Evolutionary conservation across 768 basidiomycete genomes (phyloP), one percentile per base, ranked within the genome.

Genomic region (Leccinum boreale): DNA sequence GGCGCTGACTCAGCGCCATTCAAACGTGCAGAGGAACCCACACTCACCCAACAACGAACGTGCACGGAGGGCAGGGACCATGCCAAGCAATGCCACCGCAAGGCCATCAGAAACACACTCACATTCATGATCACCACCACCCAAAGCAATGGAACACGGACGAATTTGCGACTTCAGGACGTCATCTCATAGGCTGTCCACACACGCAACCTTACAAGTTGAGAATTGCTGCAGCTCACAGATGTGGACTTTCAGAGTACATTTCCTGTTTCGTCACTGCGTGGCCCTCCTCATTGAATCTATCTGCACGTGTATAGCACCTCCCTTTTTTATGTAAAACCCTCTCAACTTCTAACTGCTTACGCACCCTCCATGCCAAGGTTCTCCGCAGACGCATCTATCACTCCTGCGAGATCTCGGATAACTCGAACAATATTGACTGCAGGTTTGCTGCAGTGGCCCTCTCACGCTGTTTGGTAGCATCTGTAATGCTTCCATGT

Each of bases 141-240:
- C 88, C 88, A 5, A 87, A 86, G 65, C 60, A 71, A 12, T 90
- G 89, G 89, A 80, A 79, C 0, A 77, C 85, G 0, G 71, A 78
- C 5, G 80, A 90, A 56, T 74, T 90, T 12, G 70, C 78, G 5
- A 65, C 72, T 2, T 87, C 31, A 62, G 74, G 26, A 71, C 76
- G 1, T 77, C 80, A 73, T 74, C 6, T 74, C 71, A 50, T 51
- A 35, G 82, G 79, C 55, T 64, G 77, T 88, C 4, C 72, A 74
- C 56, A 74, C 79, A 51, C 74, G 77, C 11, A 73, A 78, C 36
- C 78, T 90, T 29, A 79, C 73, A 0, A 88, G 89, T 12, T 75
- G 80, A 44, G 75, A 74, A 11, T 85, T 90, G 65, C 65, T 91
- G 60, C 77, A 84, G 44, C 73, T 90, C 56, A 81, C 78, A n/a